phyloP scores from a whole-genome alignment of 2,329 filamentous ascomycete species.

The Cytospora piceae region DNA sequence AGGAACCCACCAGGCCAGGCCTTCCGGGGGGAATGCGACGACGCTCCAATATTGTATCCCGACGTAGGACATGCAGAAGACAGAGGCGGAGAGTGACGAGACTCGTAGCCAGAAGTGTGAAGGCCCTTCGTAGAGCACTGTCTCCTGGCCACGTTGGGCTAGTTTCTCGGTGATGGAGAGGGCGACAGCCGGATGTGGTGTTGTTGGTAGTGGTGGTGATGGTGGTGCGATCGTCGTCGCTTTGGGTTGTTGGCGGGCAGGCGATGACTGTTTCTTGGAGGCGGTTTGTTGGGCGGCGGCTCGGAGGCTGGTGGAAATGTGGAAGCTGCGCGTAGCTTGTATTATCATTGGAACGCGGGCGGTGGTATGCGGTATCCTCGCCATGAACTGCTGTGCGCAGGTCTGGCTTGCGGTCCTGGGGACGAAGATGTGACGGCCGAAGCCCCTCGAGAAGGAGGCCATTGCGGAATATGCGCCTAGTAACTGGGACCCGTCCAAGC shows the following conservation, averaged over 20 bases:
- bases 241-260: conserved; percentile 1
- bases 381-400: conserved; percentile 21
- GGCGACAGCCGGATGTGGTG: conserved; percentile 19
- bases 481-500: not conserved
- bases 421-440: conserved; percentile 32
- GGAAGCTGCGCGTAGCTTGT: conserved; percentile 26
- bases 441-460: conserved; percentile 43
- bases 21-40: conserved; percentile 53
- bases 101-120: conserved; percentile 66
- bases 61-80: conserved; percentile 57
- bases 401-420: conserved; percentile 30
- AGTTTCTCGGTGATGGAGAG: conserved; percentile 57
- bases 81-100: conserved; percentile 60
- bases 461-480: conserved; percentile 33
- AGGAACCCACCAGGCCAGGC: conserved; percentile 60
- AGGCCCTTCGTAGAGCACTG: conserved; percentile 66
- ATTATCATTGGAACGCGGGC: conserved; percentile 3
- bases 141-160: conserved; percentile 56
- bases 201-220: not conserved
- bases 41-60: conserved; percentile 55
- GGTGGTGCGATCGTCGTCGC: not conserved
- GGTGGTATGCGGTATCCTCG: conserved; percentile 10
- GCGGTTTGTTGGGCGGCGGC: conserved; percentile 17
- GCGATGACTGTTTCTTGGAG: conserved; percentile 4
- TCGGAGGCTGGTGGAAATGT: conserved; percentile 25